phyloP scores from a whole-genome alignment of 495 filamentous ascomycete genomes.

The Jackrogersella multiformis region DNA sequence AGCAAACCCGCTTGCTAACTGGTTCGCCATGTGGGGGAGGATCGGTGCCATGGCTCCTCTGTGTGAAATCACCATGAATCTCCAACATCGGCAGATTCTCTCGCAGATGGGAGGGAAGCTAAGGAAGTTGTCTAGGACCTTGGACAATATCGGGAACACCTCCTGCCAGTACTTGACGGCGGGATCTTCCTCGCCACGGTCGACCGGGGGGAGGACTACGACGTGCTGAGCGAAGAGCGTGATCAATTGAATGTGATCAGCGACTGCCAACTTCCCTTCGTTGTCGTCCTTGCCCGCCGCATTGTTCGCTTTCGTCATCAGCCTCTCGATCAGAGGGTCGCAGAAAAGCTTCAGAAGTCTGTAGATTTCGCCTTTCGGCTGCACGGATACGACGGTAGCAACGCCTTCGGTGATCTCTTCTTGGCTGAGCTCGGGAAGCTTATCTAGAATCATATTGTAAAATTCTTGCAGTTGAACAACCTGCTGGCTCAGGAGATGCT shows the following conservation, averaged over 20 bases:
- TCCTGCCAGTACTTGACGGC: slow-evolving; percentile 96
- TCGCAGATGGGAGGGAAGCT: slow-evolving; percentile 88
- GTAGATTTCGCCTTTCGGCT: slow-evolving; percentile 81
- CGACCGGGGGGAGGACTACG: slow-evolving; percentile 73
- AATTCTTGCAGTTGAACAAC: slow-evolving; percentile 87
- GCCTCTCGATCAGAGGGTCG: slow-evolving; percentile 84
- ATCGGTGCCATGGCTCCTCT: slow-evolving; percentile 87
- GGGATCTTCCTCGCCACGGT: slow-evolving; percentile 78
- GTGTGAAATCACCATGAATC: slow-evolving; percentile 95
- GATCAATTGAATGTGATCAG: slow-evolving; percentile 90
- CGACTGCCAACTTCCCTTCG: slow-evolving; percentile 79
- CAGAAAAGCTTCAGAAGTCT: slow-evolving; percentile 89
- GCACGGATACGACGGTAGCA: slow-evolving; percentile 86
- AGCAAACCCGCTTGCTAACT: slow-evolving; percentile 84
- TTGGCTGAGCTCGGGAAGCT: slow-evolving; percentile 83
- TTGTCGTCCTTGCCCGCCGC: slow-evolving; percentile 84
- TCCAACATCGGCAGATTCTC: slow-evolving; percentile 92
- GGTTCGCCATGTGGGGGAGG: slow-evolving; percentile 83
- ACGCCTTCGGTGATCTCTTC: slow-evolving; percentile 97
- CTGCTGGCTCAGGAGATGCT: slow-evolving; percentile 79
- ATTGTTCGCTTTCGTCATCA: slow-evolving; percentile 86
- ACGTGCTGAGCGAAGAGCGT: slow-evolving; percentile 88
- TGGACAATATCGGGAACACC: slow-evolving; percentile 84
- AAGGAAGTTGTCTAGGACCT: slow-evolving; percentile 85
- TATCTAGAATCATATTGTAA: slow-evolving; percentile 86